Conservation (phyloP, 2,329 filamentous ascomycete genomes). For the Graphilbum fragrans region DNA sequence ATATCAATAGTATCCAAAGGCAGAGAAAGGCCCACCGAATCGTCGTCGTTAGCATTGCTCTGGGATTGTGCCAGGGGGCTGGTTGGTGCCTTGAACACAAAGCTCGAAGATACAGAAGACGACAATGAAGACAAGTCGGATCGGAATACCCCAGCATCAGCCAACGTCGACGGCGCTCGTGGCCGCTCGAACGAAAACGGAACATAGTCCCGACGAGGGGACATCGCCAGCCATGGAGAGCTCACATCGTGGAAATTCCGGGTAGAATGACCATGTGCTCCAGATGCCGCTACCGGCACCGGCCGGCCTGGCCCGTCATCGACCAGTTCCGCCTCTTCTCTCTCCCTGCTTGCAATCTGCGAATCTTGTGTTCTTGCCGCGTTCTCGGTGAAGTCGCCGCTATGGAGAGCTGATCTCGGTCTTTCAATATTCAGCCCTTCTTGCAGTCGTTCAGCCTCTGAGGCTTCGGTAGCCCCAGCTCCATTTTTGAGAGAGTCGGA, state of each 20-base stretch:
- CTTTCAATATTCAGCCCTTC: conserved; percentile 60
- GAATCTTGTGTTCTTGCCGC: conserved; percentile 4
- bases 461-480: conserved; percentile 16
- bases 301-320: too few relatives aligned
- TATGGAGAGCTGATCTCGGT: conserved; percentile 65
- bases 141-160: conserved; percentile 8
- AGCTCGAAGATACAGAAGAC: conserved; percentile 65
- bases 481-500: conserved; percentile 5
- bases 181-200: conserved; percentile 29
- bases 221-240: conserved; percentile 40
- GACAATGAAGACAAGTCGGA: conserved; percentile 43
- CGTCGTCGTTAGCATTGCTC: conserved; percentile 56
- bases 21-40: conserved; percentile 2
- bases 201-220: conserved; percentile 39
- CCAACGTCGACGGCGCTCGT: conserved; percentile 1
- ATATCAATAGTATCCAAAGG: conserved; percentile 40
- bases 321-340: too few relatives aligned
- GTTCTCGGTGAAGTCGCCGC: conserved; percentile 46
- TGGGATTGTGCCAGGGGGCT: conserved; percentile 84
- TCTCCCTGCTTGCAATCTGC: conserved; percentile 6
- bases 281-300: too few relatives aligned
- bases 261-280: too few relatives aligned
- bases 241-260: too few relatives aligned
- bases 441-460: conserved; percentile 30
- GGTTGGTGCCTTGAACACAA: conserved; percentile 77